Percentiles rank a stretch among this genome's conserved stretches.
phyloP scores from a whole-genome alignment of 2,329 filamentous ascomycete species.

The Epichloe hybrida region DNA sequence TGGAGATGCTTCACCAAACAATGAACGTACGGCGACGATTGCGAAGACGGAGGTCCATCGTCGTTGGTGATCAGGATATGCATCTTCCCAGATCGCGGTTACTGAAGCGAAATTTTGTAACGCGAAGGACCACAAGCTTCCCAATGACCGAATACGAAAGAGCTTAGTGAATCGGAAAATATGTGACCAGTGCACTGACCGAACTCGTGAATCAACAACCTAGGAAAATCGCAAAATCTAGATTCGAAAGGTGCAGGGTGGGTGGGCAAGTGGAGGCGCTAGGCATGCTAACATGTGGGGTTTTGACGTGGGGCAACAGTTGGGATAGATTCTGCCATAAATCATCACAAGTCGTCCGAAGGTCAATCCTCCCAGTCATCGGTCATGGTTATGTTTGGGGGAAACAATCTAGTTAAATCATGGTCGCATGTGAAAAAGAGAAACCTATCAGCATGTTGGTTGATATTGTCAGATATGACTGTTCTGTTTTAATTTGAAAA shows the following conservation, averaged over 20 bases:
- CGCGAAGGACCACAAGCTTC: background rate
- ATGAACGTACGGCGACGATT: slow-evolving; percentile 71
- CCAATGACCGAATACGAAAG: background rate
- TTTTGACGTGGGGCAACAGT: slow-evolving; percentile 2
- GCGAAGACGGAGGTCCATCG: slow-evolving; percentile 65
- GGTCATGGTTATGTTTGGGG: too few relatives aligned
- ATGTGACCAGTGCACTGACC: background rate
- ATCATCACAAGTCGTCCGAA: background rate
- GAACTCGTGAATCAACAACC: background rate
- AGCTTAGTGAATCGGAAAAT: background rate
- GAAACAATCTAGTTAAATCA: too few relatives aligned
- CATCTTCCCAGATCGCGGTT: slow-evolving; percentile 26
- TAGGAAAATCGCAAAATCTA: background rate
- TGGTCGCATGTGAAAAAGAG: too few relatives aligned
- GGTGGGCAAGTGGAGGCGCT: background rate
- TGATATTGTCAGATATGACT: background rate
- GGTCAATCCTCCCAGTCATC: too few relatives aligned
- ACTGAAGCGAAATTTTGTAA: background rate
- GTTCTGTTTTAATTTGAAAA: background rate
- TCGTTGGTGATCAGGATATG: slow-evolving; percentile 62
- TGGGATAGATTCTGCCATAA: background rate
- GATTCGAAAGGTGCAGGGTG: background rate
- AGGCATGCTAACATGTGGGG: background rate
- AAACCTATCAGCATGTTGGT: too few relatives aligned
- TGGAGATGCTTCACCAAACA: slow-evolving; percentile 59